Percentiles rank a stretch among this genome's conserved stretches.
Evolutionary conservation across 176 grass and related monocot genomes (phyloP).

Genomic region (Coix lacrymajobi): DNA sequence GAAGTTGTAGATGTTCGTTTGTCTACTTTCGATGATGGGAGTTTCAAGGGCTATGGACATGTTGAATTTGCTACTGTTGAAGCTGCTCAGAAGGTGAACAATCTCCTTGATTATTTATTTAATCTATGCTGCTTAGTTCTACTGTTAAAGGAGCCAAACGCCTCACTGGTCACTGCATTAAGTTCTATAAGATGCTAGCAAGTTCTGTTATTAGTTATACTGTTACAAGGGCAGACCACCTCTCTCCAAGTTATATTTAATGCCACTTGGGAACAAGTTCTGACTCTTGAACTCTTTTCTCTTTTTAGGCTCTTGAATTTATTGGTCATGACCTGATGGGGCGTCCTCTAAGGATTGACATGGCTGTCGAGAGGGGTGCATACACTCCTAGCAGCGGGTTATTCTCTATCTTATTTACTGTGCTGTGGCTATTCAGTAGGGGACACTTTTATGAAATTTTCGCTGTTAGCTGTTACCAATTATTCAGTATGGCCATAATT

Average conservation of each 20-base stretch:
- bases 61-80: slow-evolving; percentile 69
- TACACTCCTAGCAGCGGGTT: slow-evolving; percentile 53
- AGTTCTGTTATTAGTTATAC: neutral
- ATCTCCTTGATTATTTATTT: neutral
- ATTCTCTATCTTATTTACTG: neutral
- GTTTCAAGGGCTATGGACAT: slow-evolving; percentile 60
- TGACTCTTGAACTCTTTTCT: neutral
- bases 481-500: neutral
- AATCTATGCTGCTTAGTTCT: neutral
- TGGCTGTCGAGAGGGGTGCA: slow-evolving; percentile 42
- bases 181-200: neutral
- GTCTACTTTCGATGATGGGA: slow-evolving; percentile 34
- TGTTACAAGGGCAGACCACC: neutral
- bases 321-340: slow-evolving; percentile 51
- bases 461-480: neutral
- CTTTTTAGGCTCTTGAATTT: slow-evolving; percentile 50
- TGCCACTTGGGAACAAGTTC: neutral
- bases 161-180: neutral
- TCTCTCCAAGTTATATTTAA: neutral
- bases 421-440: neutral
- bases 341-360: slow-evolving; percentile 49
- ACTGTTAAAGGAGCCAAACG: neutral
- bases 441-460: neutral
- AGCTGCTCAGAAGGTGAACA: slow-evolving; percentile 60
- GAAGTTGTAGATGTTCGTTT: slow-evolving; percentile 59